A percentile compares a stretch with the other conserved stretches of the same genome.
These are phyloP conservation scores for Malus orientalis DNA, from an alignment of 306 rosid genomes.

Conservation along the genomic window DNA sequence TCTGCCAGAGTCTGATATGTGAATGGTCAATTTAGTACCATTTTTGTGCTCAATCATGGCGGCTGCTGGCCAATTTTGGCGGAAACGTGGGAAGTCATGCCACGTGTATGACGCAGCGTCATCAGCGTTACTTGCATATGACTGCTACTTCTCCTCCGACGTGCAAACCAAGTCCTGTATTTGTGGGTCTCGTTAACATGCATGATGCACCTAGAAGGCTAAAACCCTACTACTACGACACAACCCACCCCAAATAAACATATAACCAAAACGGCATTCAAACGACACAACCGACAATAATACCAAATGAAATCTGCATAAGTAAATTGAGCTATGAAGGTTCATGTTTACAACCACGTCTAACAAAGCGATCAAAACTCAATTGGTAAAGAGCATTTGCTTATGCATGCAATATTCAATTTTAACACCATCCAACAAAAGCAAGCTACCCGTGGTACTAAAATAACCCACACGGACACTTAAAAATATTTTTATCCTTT, in stretches of 20 bases:
- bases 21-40: neutral
- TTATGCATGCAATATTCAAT: too few relatives aligned
- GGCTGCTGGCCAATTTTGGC: neutral
- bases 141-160: conserved; percentile 8
- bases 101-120: conserved; percentile 14
- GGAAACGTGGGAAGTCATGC: conserved; percentile 9
- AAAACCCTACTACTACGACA: too few relatives aligned
- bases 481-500: too few relatives aligned
- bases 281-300: neutral
- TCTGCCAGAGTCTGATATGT: neutral
- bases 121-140: conserved; percentile 8
- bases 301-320: too few relatives aligned
- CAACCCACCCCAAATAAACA: neutral
- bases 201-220: neutral
- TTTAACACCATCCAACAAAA: too few relatives aligned
- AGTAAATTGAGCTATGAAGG: neutral
- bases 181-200: neutral
- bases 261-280: neutral
- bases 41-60: neutral
- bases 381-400: neutral
- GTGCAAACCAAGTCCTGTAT: conserved; percentile 3
- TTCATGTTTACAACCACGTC: too few relatives aligned
- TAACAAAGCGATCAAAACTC: neutral
- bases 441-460: too few relatives aligned
- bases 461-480: too few relatives aligned